Percentiles rank a stretch among this genome's conserved stretches.
Conservation (phyloP, 2,329 filamentous ascomycete species). For the Dendryphion nanum region DNA sequence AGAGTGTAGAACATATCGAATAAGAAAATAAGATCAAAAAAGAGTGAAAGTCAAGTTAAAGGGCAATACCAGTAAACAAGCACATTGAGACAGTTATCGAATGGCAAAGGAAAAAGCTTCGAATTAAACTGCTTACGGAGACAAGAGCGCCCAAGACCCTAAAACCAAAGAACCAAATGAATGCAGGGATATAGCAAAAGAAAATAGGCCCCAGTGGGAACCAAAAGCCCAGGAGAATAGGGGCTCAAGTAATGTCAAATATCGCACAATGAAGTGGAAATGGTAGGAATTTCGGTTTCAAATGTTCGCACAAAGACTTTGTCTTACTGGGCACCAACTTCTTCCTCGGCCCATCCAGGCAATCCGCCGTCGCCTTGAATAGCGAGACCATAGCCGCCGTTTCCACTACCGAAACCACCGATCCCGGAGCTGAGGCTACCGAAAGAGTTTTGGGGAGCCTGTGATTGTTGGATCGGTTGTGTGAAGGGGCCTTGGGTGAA, state of each 20-base stretch:
- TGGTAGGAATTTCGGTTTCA: no score
- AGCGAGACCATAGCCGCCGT: constrained; percentile 58
- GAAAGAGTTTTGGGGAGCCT: constrained; percentile 48
- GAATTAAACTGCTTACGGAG: no score
- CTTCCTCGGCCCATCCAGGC: constrained; percentile 64
- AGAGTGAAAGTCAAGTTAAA: neutral
- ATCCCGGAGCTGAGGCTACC: constrained; percentile 59
- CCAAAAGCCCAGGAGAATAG: neutral
- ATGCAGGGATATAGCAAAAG: constrained; percentile 11
- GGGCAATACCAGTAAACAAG: no score
- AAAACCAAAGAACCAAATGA: constrained; percentile 1
- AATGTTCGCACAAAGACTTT: neutral
- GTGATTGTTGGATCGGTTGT: constrained; percentile 38
- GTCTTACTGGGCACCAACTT: constrained; percentile 54
- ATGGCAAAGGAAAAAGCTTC: no score
- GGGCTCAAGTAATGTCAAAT: constrained; percentile 13
- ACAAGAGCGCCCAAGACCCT: no score
- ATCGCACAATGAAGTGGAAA: constrained; percentile 33
- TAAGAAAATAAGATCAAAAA: neutral
- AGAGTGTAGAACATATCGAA: neutral
- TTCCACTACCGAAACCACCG: constrained; percentile 54
- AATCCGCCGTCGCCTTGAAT: constrained; percentile 58
- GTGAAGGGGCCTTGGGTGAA: constrained; percentile 61
- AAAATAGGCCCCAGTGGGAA: constrained; percentile 6
- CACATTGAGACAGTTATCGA: no score